Evolutionary conservation across 306 rosid genomes (phyloP), one percentile per base, ranked within the genome.

Genomic region (Cucurbita moschata): DNA sequence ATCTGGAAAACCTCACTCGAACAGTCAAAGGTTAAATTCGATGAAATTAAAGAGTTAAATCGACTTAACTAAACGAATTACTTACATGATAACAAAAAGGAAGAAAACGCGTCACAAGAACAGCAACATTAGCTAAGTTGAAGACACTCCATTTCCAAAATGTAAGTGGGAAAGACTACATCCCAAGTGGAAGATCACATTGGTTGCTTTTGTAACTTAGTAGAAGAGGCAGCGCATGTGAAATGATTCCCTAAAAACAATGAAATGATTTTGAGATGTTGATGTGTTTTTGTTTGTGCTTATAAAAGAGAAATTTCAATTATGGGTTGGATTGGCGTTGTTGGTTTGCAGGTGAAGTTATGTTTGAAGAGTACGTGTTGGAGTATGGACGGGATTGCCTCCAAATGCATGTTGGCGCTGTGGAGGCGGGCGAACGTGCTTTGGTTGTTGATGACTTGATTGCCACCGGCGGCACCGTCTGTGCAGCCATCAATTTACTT

Each of bases 381-480:
- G 99, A 94, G 79, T 94, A 94, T 15, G 97, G 99, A 83, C 89
- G 83, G 82, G 97, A 89, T 84, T 76, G 97, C 69, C 88, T 94
- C 18, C 92, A 94, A 86, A 94, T 94, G 97, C 96, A 94, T 76
- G 95, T 94, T 15, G 99, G 97, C 76, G 99, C 99, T n/a, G 97
- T 94, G 5, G 78, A 89, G 66, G 54, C 83, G 13, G 92, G 96
- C 38, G 99, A 94, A 62, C 92, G 92, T 73, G 91, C 91, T 76
- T 72, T 94, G 77, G 95, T 91, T 71, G 97, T 94, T 47, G 97
- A 94, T 84, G 97, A 94, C 83, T 85, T 94, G 84, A 89, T 94
- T 80, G 99, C 99, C 71, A 94, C 99, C 2, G 97, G 97, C 52
- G 99, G 99, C 81, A 94, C 99, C 0, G 95, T 94, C 69, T 64